Evolutionary conservation across 2,329 filamentous ascomycete species (phyloP), one percentile per base, ranked within the genome.

Genomic region (Podosphaera xanthii): DNA sequence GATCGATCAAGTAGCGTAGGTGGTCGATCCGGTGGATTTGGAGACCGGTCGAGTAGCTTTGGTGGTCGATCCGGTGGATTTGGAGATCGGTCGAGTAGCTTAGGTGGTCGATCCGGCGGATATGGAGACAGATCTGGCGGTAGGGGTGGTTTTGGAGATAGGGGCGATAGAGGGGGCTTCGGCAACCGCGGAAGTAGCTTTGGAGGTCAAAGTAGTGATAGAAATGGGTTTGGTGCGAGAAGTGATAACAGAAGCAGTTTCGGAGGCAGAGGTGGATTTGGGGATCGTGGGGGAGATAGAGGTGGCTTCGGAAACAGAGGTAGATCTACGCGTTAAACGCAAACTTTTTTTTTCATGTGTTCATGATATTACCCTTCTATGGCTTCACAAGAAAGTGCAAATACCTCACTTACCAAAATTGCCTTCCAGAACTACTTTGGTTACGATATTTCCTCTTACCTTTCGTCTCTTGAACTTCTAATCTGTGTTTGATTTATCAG

Each of bases 261-360:
- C 35, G 60, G 62, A 59, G 55, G 38, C 30, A 40, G 60, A 9
- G 60, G 64, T 22, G 60, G 61, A 42, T 61, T 58, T 60, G 58
- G 63, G 34, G 59, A 57, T n/a, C 50, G 50, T 10, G 50, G 50
- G 10, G 33, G 50, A 30, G 30, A 59, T 57, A 42, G 54, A 30
- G 46, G 59, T 33, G 60, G 55, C 30, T 57, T 57, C 30, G 55
- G 55, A 46, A 48, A 34, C 33, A 40, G 36, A 40, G 36, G 36
- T 10, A 22, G 22, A 22, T 22, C 22, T 22, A 22, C 36, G 10
- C 36, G 36, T 40, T 10, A 40, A 40, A 40, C 36, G 5, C 6
- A 40, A 40, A 40, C 5, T 6, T 6, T 10, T 40, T 40, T 40
- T 40, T 22, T 22, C 22, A 40, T 6, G 36, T 40, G 36, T 10